Evolutionary conservation across 2,329 filamentous ascomycete genomes (phyloP).

Genomic region (Exophiala xenobiotica): DNA sequence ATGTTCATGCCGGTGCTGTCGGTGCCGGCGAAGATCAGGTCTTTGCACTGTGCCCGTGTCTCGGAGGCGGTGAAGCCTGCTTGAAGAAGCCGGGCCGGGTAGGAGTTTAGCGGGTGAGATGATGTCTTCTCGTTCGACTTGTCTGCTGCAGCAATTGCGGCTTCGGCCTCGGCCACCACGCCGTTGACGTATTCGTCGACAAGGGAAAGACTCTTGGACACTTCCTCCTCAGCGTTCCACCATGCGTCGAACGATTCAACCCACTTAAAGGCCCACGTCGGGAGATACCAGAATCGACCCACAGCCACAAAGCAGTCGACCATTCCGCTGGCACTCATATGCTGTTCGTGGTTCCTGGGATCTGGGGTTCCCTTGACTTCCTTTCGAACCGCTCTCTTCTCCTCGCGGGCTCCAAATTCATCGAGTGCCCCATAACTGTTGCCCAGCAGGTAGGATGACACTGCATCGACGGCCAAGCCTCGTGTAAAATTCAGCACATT

Average conservation of each 20-base stretch:
- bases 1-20: conserved; percentile 55
- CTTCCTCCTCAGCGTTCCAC: conserved; percentile 25
- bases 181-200: conserved; percentile 28
- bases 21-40: conserved; percentile 51
- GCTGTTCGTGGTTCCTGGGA: conserved; percentile 15
- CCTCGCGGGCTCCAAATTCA: conserved; percentile 32
- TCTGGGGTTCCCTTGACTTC: conserved; percentile 23
- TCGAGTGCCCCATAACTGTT: conserved; percentile 51
- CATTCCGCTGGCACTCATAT: conserved; percentile 47
- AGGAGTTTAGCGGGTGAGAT: conserved; percentile 22
- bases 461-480: conserved; percentile 54
- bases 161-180: conserved; percentile 23
- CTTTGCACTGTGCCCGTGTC: conserved; percentile 31
- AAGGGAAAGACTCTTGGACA: conserved; percentile 18
- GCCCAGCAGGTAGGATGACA: conserved; percentile 55
- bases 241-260: conserved; percentile 27
- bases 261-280: conserved; percentile 36
- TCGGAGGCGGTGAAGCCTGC: conserved; percentile 27
- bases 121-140: conserved; percentile 15
- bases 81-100: conserved; percentile 28
- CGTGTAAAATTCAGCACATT: conserved; percentile 53
- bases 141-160: conserved; percentile 10
- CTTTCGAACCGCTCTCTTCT: conserved; percentile 12
- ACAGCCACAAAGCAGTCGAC: conserved; percentile 57
- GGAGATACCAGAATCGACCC: conserved; percentile 56